Evolutionary conservation across 1,284 basidiomycete genomes (phyloP).

Genomic region (Meripilus lineatus): DNA sequence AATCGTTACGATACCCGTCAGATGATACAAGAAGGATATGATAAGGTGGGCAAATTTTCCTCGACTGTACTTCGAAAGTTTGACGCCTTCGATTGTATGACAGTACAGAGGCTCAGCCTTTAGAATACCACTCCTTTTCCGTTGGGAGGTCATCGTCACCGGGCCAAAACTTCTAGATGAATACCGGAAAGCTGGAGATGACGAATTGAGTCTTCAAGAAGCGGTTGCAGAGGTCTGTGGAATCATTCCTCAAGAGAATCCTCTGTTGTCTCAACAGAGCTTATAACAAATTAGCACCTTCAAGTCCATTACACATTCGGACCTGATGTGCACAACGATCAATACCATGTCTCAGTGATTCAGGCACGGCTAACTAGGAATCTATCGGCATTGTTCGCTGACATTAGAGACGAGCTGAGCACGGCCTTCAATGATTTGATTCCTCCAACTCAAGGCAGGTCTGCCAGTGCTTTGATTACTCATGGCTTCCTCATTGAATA

Average conservation of each 20-base stretch:
- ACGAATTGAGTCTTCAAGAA: conserved; percentile 17
- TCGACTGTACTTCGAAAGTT: too few relatives aligned
- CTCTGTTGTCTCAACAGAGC: background rate
- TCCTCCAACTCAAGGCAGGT: background rate
- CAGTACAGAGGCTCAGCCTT: conserved; percentile 15
- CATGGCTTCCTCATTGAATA: too few relatives aligned
- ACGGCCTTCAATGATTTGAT: conserved; percentile 3
- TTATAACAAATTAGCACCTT: background rate
- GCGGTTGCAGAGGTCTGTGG: conserved; percentile 15
- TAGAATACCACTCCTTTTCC: conserved; percentile 15
- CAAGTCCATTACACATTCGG: conserved; percentile 3
- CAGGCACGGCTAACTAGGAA: conserved; percentile 2
- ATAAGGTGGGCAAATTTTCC: too few relatives aligned
- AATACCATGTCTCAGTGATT: conserved; percentile 2
- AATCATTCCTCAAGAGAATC: background rate
- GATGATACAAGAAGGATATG: too few relatives aligned
- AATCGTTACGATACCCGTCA: conserved; percentile 6
- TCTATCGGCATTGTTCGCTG: background rate
- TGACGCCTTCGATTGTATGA: too few relatives aligned
- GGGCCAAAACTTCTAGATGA: conserved; percentile 18
- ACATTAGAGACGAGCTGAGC: conserved; percentile 2
- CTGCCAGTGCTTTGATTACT: too few relatives aligned
- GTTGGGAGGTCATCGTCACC: conserved; percentile 18
- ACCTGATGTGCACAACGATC: background rate
- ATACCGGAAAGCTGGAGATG: conserved; percentile 17